These are phyloP conservation scores for Trichoderma guizhouense DNA, from an alignment of 2,329 filamentous ascomycete genomes.

Conservation along the genomic window DNA sequence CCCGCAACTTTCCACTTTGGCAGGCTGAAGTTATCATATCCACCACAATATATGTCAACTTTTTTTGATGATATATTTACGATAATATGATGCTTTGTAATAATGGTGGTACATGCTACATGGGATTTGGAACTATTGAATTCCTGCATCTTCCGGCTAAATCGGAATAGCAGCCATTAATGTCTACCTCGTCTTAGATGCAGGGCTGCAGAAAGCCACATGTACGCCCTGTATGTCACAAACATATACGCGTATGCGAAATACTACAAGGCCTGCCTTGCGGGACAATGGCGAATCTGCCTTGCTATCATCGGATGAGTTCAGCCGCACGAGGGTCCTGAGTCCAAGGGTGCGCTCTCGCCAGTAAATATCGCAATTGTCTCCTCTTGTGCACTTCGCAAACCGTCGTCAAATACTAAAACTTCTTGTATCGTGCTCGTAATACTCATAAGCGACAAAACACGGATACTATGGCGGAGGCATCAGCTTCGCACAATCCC, in stretches of 20 bases:
- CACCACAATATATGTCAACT: too few relatives aligned
- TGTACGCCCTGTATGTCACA: not conserved
- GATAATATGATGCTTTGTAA: not conserved
- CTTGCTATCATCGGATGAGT: not conserved
- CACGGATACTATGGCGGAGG: not conserved
- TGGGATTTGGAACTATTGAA: not conserved
- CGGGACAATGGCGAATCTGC: not conserved
- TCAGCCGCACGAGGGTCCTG: not conserved
- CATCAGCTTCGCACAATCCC: not conserved
- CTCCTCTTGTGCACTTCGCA: not conserved
- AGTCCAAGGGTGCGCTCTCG: not conserved
- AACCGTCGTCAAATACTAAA: not conserved
- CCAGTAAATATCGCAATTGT: not conserved
- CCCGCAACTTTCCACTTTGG: too few relatives aligned
- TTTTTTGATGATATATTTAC: not conserved
- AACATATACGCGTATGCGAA: not conserved
- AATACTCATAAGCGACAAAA: not conserved
- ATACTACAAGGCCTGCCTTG: not conserved
- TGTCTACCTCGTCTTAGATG: not conserved
- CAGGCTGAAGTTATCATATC: too few relatives aligned
- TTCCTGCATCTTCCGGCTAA: not conserved
- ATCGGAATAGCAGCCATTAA: not conserved
- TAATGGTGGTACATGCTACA: not conserved
- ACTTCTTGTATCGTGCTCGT: too few relatives aligned
- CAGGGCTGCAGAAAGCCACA: not conserved